A percentile compares a stretch with the other conserved stretches of the same genome.
Conservation (phyloP, 148 eudicot genomes). For the Pharnaceum exiguum region DNA sequence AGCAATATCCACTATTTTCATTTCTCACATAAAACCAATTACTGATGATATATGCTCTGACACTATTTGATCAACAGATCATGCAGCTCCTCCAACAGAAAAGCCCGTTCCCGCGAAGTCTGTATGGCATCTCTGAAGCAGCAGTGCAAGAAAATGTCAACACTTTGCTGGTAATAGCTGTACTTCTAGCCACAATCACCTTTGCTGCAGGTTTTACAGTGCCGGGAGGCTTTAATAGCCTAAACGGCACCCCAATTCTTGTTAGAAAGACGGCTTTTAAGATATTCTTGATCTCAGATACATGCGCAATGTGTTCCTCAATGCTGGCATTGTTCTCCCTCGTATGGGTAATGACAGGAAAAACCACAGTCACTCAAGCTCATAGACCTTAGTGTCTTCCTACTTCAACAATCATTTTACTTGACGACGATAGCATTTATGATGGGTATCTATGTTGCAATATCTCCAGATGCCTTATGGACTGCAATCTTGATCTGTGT, state of each 20-base stretch:
- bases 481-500: not conserved
- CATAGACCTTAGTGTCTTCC: not conserved
- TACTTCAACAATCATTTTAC: not conserved
- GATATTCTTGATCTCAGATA: not conserved
- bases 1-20: no score
- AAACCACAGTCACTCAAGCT: not conserved
- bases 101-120: no score
- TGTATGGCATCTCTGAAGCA: not conserved
- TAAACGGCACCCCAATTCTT: not conserved
- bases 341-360: not conserved
- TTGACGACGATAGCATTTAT: not conserved
- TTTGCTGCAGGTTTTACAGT: not conserved
- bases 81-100: no score
- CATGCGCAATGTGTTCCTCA: not conserved
- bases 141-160: not conserved
- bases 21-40: no score
- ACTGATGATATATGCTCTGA: no score
- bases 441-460: not conserved
- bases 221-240: not conserved
- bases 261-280: not conserved
- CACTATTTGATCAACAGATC: no score
- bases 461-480: not conserved
- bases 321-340: not conserved
- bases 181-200: not conserved
- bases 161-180: not conserved